Conservation (phyloP, 1,139 yeast species). For the Yamadazyma dendronema region DNA sequence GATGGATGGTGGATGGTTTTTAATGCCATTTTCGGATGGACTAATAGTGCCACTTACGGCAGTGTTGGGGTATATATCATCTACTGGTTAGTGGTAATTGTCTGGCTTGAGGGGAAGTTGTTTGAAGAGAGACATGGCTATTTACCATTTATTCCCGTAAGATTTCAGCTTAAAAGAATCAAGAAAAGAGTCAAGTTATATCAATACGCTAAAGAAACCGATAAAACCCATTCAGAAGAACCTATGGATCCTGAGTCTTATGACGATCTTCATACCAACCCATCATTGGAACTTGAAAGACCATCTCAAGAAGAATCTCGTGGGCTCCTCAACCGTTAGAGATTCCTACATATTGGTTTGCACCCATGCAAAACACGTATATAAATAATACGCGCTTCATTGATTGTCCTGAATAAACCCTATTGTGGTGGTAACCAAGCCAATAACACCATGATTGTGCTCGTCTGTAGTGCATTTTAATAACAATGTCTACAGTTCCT, state of each 20-base stretch:
- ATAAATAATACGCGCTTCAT: background rate
- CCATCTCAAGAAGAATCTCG: background rate
- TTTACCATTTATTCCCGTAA: conserved; percentile 58
- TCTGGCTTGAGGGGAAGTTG: conserved; percentile 47
- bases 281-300: conserved; percentile 11
- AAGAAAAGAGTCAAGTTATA: conserved; percentile 43
- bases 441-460: background rate
- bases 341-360: background rate
- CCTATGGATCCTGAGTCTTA: conserved; percentile 4
- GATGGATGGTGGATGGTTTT: conserved; percentile 94
- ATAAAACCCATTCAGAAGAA: conserved; percentile 1
- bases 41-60: conserved; percentile 91
- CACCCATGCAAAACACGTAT: background rate
- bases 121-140: conserved; percentile 65
- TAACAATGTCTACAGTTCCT: too few relatives aligned
- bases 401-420: background rate
- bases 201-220: conserved; percentile 12
- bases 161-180: conserved; percentile 57
- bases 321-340: background rate
- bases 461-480: too few relatives aligned
- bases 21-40: conserved; percentile 94
- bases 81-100: conserved; percentile 71
- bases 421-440: background rate
- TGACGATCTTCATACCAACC: conserved; percentile 12
- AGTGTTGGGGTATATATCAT: conserved; percentile 74